These are phyloP conservation scores for Myriangium duriaei DNA, from an alignment of 2,329 filamentous ascomycete genomes.

Conservation along the genomic window DNA sequence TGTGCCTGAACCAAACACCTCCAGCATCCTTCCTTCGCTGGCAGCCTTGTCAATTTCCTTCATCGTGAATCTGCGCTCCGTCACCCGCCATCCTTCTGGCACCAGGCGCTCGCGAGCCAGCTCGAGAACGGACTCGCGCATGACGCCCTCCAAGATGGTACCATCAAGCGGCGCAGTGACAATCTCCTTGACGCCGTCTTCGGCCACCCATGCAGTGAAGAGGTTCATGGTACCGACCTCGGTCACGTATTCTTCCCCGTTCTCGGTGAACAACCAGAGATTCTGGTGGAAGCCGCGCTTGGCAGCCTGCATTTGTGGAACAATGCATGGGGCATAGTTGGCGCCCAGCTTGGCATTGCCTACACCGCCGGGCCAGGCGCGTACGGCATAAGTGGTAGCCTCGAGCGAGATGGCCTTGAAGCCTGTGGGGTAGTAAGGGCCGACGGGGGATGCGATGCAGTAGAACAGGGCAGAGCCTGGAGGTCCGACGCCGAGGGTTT, in stretches of 20 bases:
- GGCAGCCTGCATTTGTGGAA: constrained; percentile 89
- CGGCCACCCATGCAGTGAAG: constrained; percentile 73
- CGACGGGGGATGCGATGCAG: constrained; percentile 91
- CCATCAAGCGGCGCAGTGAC: constrained; percentile 92
- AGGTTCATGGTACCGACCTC: constrained; percentile 99
- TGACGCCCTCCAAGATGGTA: constrained; percentile 91
- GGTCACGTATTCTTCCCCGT: constrained; percentile 73
- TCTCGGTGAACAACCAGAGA: constrained; percentile 77
- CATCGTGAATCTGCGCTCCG: constrained; percentile 90
- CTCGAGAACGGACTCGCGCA: constrained; percentile 76
- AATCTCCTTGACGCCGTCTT: constrained; percentile 82
- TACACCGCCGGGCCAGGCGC: constrained; percentile 94
- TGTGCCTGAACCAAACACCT: constrained; percentile 89
- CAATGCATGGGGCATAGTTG: constrained; percentile 97
- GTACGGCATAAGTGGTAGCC: constrained; percentile 90
- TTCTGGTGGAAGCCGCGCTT: constrained; percentile 94
- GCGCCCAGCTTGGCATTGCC: constrained; percentile 97
- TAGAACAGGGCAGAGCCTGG: constrained; percentile 85
- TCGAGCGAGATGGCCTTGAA: constrained; percentile 96
- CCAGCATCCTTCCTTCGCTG: constrained; percentile 71
- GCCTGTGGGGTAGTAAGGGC: constrained; percentile 94
- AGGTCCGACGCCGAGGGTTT: constrained; percentile 82
- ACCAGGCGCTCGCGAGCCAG: constrained; percentile 73
- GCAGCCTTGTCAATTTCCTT: constrained; percentile 68
- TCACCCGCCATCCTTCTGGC: constrained; percentile 77